Evolutionary conservation across 345 rosid species (phyloP).

Genomic region (Populus alba): DNA sequence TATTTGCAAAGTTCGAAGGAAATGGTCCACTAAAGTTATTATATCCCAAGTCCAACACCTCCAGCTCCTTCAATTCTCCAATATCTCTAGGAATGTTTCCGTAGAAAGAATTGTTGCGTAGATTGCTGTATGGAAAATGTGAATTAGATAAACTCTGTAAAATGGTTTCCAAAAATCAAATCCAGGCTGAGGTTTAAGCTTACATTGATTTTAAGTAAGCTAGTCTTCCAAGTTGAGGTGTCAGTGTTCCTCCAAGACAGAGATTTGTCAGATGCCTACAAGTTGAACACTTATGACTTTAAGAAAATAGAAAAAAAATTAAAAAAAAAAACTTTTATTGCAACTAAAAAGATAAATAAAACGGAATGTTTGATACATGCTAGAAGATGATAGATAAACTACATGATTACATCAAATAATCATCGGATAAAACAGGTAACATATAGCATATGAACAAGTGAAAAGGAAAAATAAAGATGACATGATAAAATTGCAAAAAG

Average conservation of each 20-base stretch:
- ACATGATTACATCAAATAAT: background rate
- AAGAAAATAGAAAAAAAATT: background rate
- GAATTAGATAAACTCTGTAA: background rate
- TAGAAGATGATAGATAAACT: background rate
- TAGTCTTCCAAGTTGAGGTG: constrained; percentile 67
- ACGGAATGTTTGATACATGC: background rate
- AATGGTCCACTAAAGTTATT: constrained; percentile 71
- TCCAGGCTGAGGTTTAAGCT: constrained; percentile 17
- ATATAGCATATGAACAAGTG: background rate
- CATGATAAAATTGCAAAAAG: background rate
- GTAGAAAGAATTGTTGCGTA: constrained; percentile 77
- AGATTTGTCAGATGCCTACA: constrained; percentile 73
- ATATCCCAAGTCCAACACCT: constrained; percentile 73
- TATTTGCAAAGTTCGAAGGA: constrained; percentile 39
- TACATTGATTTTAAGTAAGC: constrained; percentile 67
- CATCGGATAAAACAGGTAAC: background rate
- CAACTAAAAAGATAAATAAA: background rate
- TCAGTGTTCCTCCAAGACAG: constrained; percentile 63
- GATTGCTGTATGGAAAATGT: constrained; percentile 40
- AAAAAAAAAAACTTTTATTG: background rate
- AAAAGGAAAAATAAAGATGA: background rate
- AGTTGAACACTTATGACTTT: constrained; percentile 15
- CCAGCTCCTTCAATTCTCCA: constrained; percentile 60
- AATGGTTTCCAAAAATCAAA: background rate
- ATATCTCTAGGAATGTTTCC: constrained; percentile 74